Conservation (phyloP, 495 filamentous ascomycete genomes). For the Penicillium verhagenii region DNA sequence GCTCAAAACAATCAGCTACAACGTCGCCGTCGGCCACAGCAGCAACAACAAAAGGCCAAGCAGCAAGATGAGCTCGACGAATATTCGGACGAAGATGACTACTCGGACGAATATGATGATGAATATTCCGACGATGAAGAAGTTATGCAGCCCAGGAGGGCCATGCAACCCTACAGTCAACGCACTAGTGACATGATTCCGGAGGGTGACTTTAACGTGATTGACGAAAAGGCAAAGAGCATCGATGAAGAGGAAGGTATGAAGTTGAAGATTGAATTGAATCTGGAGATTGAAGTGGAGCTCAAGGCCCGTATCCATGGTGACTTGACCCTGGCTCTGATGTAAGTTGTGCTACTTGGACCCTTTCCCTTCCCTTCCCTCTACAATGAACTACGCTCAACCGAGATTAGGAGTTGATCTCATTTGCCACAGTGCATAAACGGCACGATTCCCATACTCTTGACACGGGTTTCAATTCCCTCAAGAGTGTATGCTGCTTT, state of each 20-base stretch:
- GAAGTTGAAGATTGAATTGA: conserved; percentile 75
- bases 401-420: conserved; percentile 33
- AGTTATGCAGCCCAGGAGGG: conserved; percentile 5
- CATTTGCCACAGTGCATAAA: conserved; percentile 34
- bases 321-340: conserved; percentile 78
- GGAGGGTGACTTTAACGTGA: conserved; percentile 33
- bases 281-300: conserved; percentile 84
- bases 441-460: background rate
- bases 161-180: conserved; percentile 46
- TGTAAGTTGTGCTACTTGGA: conserved; percentile 60
- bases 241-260: conserved; percentile 53
- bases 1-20: conserved; percentile 32
- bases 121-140: conserved; percentile 51
- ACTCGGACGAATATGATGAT: conserved; percentile 44
- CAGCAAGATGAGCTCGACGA: conserved; percentile 27
- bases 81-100: conserved; percentile 53
- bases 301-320: conserved; percentile 89
- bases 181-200: conserved; percentile 7
- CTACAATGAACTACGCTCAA: conserved; percentile 16
- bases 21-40: conserved; percentile 18
- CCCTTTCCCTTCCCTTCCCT: conserved; percentile 1
- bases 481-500: conserved; percentile 1
- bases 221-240: conserved; percentile 28
- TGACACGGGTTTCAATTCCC: background rate
- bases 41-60: conserved; percentile 21